These are phyloP conservation scores for Thalassia testudinum DNA, from an alignment of 116 monocot genomes.

Conservation along the genomic window DNA sequence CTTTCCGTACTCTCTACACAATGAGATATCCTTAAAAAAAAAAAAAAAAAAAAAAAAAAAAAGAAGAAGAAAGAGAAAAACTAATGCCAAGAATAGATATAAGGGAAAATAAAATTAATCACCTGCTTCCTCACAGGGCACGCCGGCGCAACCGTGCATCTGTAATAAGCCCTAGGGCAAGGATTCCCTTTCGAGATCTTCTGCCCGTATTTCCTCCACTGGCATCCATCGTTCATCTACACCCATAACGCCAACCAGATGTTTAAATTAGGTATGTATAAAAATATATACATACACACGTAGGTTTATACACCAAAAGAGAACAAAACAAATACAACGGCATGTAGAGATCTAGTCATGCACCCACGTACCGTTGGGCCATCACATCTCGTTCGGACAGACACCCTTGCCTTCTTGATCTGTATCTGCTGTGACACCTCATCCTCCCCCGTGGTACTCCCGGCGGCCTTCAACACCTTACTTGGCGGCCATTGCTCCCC, in stretches of 20 bases:
- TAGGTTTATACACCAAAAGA: no score
- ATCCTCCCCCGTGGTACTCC: slow-evolving; percentile 16
- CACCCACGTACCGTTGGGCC: slow-evolving; percentile 51
- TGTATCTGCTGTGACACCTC: slow-evolving; percentile 33
- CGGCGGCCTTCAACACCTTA: slow-evolving; percentile 15
- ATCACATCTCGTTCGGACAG: slow-evolving; percentile 72
- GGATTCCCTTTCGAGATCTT: slow-evolving; percentile 93
- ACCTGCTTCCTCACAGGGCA: slow-evolving; percentile 80
- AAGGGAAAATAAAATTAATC: background rate
- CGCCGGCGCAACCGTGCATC: slow-evolving; percentile 73
- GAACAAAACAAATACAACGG: no score
- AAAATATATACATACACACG: slow-evolving; percentile 15
- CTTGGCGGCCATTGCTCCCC: slow-evolving; percentile 2
- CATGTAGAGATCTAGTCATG: no score
- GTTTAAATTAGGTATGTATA: background rate
- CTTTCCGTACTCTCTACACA: no score
- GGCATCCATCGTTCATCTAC: slow-evolving; percentile 96
- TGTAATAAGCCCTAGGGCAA: slow-evolving; percentile 86
- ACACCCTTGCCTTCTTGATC: slow-evolving; percentile 83
- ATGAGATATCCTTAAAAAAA: no score
- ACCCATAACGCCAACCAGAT: background rate
- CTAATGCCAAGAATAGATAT: no score
- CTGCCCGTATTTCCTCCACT: slow-evolving; percentile 97
- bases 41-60: no score
- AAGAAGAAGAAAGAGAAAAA: no score